These are phyloP conservation scores for Quercus dentata DNA, from an alignment of 306 rosid species.

Conservation along the genomic window DNA sequence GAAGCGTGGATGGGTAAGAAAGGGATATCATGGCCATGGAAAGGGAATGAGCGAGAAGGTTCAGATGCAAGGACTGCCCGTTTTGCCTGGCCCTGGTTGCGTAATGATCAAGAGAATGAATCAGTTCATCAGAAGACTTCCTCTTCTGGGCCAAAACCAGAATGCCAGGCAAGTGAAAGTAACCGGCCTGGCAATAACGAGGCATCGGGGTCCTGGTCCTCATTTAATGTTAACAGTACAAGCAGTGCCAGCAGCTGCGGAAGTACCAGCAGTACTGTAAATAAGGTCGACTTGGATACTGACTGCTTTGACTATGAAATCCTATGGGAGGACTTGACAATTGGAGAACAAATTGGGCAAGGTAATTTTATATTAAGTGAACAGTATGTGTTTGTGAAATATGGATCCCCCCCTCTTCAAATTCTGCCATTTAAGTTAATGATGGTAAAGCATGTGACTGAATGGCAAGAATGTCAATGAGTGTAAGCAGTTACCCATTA, in stretches of 20 bases:
- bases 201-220: conserved; percentile 78
- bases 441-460: background rate
- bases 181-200: conserved; percentile 55
- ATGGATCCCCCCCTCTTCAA: background rate
- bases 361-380: conserved; percentile 45
- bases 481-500: background rate
- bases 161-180: conserved; percentile 51
- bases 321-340: conserved; percentile 91
- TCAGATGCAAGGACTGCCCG: conserved; percentile 46
- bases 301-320: conserved; percentile 96
- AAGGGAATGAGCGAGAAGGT: conserved; percentile 64
- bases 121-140: conserved; percentile 36
- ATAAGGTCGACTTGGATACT: conserved; percentile 70
- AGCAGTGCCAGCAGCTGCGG: conserved; percentile 98
- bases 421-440: background rate
- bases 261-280: conserved; percentile 75
- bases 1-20: conserved; percentile 92
- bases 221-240: conserved; percentile 81
- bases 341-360: conserved; percentile 96
- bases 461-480: background rate
- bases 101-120: conserved; percentile 68
- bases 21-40: conserved; percentile 90
- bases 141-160: conserved; percentile 45
- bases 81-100: conserved; percentile 57
- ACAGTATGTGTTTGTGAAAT: conserved; percentile 14